Percentiles rank a stretch among this genome's conserved stretches.
Conservation (phyloP, 805 yeast genomes). For the Metahyphopichia silvanorum region DNA sequence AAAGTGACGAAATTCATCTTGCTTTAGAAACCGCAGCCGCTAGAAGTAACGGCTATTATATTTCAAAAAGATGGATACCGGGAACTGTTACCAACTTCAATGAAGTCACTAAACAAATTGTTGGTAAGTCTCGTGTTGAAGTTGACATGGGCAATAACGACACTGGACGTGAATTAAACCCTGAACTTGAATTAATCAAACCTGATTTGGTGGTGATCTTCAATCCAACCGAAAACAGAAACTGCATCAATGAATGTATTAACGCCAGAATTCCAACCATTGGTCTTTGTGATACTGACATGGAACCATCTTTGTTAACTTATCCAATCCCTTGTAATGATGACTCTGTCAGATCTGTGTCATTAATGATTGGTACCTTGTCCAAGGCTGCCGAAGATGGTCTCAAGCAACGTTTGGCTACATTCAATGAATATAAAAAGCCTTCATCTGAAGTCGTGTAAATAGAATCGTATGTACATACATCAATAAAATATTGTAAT, state of each 20-base stretch:
- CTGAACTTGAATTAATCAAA: constrained; percentile 58
- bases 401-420: constrained; percentile 48
- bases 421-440: constrained; percentile 1
- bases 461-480: too few species aligned
- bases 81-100: constrained; percentile 88
- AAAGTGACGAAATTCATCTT: constrained; percentile 52
- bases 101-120: constrained; percentile 57
- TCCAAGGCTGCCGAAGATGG: constrained; percentile 86
- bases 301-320: constrained; percentile 84
- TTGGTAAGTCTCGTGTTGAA: constrained; percentile 42
- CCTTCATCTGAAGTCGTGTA: background rate
- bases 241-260: constrained; percentile 77
- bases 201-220: constrained; percentile 87
- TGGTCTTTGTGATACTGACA: constrained; percentile 91
- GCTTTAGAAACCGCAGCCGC: constrained; percentile 77
- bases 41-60: constrained; percentile 75
- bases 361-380: constrained; percentile 77
- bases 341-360: constrained; percentile 79
- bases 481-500: too few species aligned
- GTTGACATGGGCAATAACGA: constrained; percentile 70
- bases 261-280: constrained; percentile 85
- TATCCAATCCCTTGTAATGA: constrained; percentile 97
- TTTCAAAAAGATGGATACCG: constrained; percentile 86
- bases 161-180: constrained; percentile 56
- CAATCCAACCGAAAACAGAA: constrained; percentile 84